Evolutionary conservation across 1,284 basidiomycete species (phyloP), one percentile per base, ranked within the genome.

Genomic region (Rugosomyces carneus): DNA sequence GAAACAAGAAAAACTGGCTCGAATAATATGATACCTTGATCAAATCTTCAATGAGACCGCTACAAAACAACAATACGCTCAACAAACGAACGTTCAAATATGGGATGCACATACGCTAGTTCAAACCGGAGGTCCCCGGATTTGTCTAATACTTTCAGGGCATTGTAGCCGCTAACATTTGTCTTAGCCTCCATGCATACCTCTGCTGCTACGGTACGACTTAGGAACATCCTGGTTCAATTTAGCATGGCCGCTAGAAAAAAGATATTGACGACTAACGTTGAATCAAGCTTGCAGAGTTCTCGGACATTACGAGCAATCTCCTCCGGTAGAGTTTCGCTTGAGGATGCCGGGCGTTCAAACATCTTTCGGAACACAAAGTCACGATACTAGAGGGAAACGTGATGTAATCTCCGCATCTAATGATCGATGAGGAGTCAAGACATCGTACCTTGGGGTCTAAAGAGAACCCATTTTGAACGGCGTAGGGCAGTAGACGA

Each of bases 281-380:
- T 74, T 40, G 75, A 58, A 61, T 87, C 83, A 34, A 86, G 68
- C 45, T 75, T 73, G 54, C 78, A 79, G 23, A 87, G 65, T 55
- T 84, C 81, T 50, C 74, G 72, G 35, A 87, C 81, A 57, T 85
- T 84, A 20, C 70, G 66, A 11, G 77, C 71, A 45, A 87, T 81
- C 48, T 84, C 80, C 40, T 80, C 71, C n/a, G 73, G 66, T 40
- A 73, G 70, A 36, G 70, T 69, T 29, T 77, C 76, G 45, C 69
- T 72, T 31, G 71, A 63, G 5, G 70, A 62, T 13, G 72, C 59
- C 34, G 74, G 70, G 48, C 78, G 75, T 62, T 86, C 84, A 54
- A 88, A 87, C 76, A 88, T 86, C 61, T 85, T 85, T 44, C 84
- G 81, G 59, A 87, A 87, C 9, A 88, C 78, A 54, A 86, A 88